Evolutionary conservation across 2,329 filamentous ascomycete genomes (phyloP).

Genomic region (Colletotrichum sp.): DNA sequence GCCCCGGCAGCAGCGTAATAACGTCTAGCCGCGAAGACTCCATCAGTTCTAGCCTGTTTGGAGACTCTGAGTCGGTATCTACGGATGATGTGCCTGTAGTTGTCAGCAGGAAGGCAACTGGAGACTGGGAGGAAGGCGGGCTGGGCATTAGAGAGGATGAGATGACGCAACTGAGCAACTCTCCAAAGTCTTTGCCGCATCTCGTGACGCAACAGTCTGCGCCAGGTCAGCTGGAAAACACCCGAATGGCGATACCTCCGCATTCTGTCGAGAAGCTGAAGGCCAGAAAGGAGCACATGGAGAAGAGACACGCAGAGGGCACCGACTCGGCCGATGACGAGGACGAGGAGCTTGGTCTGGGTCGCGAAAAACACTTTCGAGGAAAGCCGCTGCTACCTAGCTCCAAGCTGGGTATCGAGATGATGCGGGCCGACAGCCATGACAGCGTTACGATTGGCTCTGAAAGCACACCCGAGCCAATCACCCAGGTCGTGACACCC

Average conservation of each 20-base stretch:
- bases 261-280: slow-evolving; percentile 77
- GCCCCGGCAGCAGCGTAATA: slow-evolving; percentile 77
- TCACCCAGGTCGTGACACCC: slow-evolving; percentile 59
- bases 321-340: slow-evolving; percentile 92
- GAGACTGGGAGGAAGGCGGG: slow-evolving; percentile 81
- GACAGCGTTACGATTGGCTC: slow-evolving; percentile 72
- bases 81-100: slow-evolving; percentile 81
- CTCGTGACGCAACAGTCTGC: slow-evolving; percentile 69
- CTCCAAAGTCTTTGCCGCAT: slow-evolving; percentile 52
- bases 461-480: slow-evolving; percentile 55
- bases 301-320: slow-evolving; percentile 75
- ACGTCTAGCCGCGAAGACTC: slow-evolving; percentile 88
- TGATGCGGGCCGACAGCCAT: slow-evolving; percentile 96
- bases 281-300: slow-evolving; percentile 75
- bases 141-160: slow-evolving; percentile 78
- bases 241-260: slow-evolving; percentile 54
- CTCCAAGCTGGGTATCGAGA: slow-evolving; percentile 92
- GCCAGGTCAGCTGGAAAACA: slow-evolving; percentile 63
- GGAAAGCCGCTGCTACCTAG: slow-evolving; percentile 68
- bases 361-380: slow-evolving; percentile 51
- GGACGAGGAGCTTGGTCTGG: slow-evolving; percentile 81
- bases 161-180: slow-evolving; percentile 34
- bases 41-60: slow-evolving; percentile 85
- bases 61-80: slow-evolving; percentile 80
- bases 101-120: slow-evolving; percentile 73